Base-by-base conservation (phyloP, 108 stramenopile species). In the Cyclotella choctawhatcheeana region DNA sequence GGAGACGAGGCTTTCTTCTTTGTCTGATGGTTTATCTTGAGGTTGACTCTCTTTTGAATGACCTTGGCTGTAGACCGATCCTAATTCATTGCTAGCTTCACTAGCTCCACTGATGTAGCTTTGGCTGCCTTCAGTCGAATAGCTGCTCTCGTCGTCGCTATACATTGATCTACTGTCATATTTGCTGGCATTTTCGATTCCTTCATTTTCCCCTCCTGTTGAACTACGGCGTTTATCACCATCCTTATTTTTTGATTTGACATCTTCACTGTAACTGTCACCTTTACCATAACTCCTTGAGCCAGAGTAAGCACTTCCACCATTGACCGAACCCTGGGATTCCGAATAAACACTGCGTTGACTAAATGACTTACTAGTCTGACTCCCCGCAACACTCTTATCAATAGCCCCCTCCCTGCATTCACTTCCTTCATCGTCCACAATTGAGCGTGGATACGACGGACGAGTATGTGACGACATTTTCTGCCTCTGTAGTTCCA, bases 31-130 rank as follows among this genome's bases (percentile, higher is more conserved):
- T 8, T 8, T 25, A 16, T 58, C 27, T 13, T 6, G 56, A 12
- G 29, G 3, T 1, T 31, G 29, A 0, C 25, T 8, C 32, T 31
- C 56, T 22, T 44, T 61, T 3, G 37, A 14, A 3, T 1, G 16
- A 40, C 44, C 34, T 22, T 24, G 56, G 14, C 50, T 51, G 27
- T 51, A 53, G 47, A 1, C 24, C 33, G 58, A 52, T 17, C 77
- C 56, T 25, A 67, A 22, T 61, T 27, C 44, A 29, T 71, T 69
- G 37, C 70, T 71, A 0, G 77, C 77, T 29, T 64, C 66, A 71
- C 70, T 78, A 5, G 69, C 77, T 26, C 77, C 75, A 29, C 67
- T 69, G 22, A 76, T 76, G 25, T 76, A 61, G 40, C 67, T 40
- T 12, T 40, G 37, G 37, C 37, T 76, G 27, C 43, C 60, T 2